phyloP scores from a whole-genome alignment of 1,139 yeast species.

The Kazachstania sp. region DNA sequence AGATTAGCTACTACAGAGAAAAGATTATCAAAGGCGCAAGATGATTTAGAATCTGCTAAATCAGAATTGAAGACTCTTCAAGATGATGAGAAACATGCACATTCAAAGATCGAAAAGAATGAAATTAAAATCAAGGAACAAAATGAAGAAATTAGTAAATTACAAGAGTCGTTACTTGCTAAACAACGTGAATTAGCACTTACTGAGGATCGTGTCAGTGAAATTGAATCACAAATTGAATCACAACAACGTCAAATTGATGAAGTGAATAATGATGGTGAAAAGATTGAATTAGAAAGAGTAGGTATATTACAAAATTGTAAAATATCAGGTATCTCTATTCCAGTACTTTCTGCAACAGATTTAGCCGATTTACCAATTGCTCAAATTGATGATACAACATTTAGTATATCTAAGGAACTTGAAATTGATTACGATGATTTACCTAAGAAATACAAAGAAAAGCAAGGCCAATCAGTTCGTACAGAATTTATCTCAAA shows the following conservation, averaged over 20 bases:
- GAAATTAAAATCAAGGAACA: constrained; percentile 23
- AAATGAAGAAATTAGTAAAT: constrained; percentile 18
- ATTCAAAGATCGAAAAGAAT: constrained; percentile 9
- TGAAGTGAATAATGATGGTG: constrained; percentile 44
- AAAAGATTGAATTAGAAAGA: constrained; percentile 50
- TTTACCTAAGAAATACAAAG: constrained; percentile 40
- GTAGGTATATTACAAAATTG: constrained; percentile 60
- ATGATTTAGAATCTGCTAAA: constrained; percentile 22
- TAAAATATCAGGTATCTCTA: constrained; percentile 57
- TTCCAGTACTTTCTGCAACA: constrained; percentile 56
- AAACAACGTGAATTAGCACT: constrained; percentile 23
- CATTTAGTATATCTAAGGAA: constrained; percentile 38
- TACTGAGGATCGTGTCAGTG: constrained; percentile 26
- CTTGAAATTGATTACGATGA: constrained; percentile 50
- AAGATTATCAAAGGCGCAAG: constrained; percentile 33
- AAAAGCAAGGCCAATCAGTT: constrained; percentile 29
- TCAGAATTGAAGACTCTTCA: constrained; percentile 24
- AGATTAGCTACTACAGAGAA: constrained; percentile 42
- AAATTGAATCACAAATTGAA: constrained; percentile 33
- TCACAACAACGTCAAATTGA: constrained; percentile 36
- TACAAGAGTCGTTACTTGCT: constrained; percentile 19
- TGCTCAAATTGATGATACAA: constrained; percentile 34
- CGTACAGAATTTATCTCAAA: constrained; percentile 37
- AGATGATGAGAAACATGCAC: constrained; percentile 16
- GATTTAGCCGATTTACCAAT: constrained; percentile 44